phyloP scores from a whole-genome alignment of 495 filamentous ascomycete species.

The Xylaria intraflava region DNA sequence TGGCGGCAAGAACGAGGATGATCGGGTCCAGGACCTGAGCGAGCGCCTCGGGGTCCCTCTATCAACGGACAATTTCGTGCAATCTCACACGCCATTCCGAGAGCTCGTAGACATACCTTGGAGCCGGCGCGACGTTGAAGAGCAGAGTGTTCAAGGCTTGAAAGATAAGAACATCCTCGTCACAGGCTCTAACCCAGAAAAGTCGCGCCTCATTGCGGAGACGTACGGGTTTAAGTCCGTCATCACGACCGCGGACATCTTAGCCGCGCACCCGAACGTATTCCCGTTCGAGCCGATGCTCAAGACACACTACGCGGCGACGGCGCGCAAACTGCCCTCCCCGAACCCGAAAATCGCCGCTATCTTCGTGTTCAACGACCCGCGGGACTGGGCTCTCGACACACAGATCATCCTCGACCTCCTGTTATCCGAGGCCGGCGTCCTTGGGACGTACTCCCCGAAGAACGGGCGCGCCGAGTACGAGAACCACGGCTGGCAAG shows the following conservation, averaged over 20 bases:
- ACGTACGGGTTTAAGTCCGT: conserved; percentile 82
- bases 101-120: conserved; percentile 33
- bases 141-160: conserved; percentile 23
- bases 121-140: not conserved
- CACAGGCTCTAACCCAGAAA: conserved; percentile 70
- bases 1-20: conserved; percentile 69
- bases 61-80: conserved; percentile 62
- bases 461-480: conserved; percentile 44
- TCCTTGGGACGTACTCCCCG: conserved; percentile 66
- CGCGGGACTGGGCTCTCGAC: conserved; percentile 91
- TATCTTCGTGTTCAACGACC: conserved; percentile 84
- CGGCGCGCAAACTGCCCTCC: conserved; percentile 54
- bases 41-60: conserved; percentile 51
- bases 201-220: conserved; percentile 69
- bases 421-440: conserved; percentile 64
- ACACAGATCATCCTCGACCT: conserved; percentile 74
- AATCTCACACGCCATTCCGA: conserved; percentile 78
- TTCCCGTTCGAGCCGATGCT: conserved; percentile 73
- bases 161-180: conserved; percentile 73
- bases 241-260: conserved; percentile 77
- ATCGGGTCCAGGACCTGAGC: conserved; percentile 64
- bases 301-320: conserved; percentile 51
- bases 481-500: conserved; percentile 65
- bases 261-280: conserved; percentile 61
- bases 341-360: conserved; percentile 67